phyloP scores from a whole-genome alignment of 768 basidiomycete species.

The Hericium rajendrae region DNA sequence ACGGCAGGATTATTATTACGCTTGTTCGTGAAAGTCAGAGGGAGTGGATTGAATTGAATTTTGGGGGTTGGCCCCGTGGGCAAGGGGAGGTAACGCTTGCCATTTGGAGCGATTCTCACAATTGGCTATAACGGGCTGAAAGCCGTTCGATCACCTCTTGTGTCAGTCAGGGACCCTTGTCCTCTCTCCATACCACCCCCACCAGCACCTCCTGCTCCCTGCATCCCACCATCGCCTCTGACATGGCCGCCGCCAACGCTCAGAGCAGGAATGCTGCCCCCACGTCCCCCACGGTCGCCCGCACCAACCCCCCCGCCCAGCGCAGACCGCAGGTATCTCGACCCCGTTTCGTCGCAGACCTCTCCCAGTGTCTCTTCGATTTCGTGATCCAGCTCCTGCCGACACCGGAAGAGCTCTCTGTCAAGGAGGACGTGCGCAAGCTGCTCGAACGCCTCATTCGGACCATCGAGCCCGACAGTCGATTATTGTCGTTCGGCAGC shows the following conservation, averaged over 20 bases:
- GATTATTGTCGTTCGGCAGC: conserved; percentile 89
- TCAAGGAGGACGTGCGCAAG: conserved; percentile 95
- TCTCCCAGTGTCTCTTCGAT: conserved; percentile 86
- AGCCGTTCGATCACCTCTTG: neutral
- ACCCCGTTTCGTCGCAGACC: conserved; percentile 65
- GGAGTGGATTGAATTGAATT: too few species aligned
- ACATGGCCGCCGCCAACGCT: neutral
- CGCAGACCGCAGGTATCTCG: conserved; percentile 26
- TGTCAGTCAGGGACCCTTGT: neutral
- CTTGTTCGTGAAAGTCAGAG: too few species aligned
- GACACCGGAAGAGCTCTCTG: conserved; percentile 78
- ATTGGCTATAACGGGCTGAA: neutral
- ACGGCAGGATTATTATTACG: too few species aligned
- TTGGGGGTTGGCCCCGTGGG: too few species aligned
- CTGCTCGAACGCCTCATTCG: conserved; percentile 91
- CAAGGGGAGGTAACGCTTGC: neutral
- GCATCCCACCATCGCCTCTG: too few species aligned
- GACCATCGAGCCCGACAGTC: conserved; percentile 87
- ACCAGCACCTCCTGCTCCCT: too few species aligned
- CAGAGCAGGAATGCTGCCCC: neutral
- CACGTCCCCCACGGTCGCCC: neutral
- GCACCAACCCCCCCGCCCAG: neutral
- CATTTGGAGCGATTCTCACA: neutral
- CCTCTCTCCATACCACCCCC: neutral
- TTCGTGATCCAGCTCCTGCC: conserved; percentile 91